Evolutionary conservation across 225 moss, liverwort and hornwort species (phyloP).

Genomic region (Neckera pumila): DNA sequence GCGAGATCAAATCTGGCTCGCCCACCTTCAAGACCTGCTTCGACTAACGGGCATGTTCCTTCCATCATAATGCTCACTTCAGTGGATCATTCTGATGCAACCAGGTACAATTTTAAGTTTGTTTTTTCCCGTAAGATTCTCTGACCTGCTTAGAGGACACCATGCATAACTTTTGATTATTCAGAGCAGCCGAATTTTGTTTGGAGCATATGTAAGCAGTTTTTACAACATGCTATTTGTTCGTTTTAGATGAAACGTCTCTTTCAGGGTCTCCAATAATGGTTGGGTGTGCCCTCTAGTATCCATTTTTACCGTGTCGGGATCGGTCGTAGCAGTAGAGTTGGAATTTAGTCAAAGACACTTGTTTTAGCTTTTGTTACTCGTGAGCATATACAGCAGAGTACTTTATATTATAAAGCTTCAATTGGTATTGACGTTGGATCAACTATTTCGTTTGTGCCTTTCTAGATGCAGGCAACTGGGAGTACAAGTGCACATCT

Average conservation of each 20-base stretch:
- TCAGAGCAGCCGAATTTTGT: neutral
- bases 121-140: neutral
- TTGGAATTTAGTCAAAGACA: neutral
- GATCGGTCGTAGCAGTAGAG: neutral
- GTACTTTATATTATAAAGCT: neutral
- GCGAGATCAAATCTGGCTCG: neutral
- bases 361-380: neutral
- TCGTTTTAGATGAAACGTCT: neutral
- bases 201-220: neutral
- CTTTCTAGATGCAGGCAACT: constrained; percentile 48
- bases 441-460: neutral
- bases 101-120: constrained; percentile 6
- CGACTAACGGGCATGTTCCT: constrained; percentile 27
- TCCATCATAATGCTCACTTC: constrained; percentile 54
- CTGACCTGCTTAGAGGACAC: neutral
- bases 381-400: neutral
- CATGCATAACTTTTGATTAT: neutral
- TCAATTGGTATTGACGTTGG: neutral
- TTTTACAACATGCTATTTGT: neutral
- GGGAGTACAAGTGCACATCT: constrained; percentile 47
- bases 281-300: neutral
- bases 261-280: neutral
- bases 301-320: neutral
- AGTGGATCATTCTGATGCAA: constrained; percentile 55
- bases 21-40: constrained; percentile 20